Evolutionary conservation across 495 filamentous ascomycete species (phyloP).

Genomic region (Podospora sp.): DNA sequence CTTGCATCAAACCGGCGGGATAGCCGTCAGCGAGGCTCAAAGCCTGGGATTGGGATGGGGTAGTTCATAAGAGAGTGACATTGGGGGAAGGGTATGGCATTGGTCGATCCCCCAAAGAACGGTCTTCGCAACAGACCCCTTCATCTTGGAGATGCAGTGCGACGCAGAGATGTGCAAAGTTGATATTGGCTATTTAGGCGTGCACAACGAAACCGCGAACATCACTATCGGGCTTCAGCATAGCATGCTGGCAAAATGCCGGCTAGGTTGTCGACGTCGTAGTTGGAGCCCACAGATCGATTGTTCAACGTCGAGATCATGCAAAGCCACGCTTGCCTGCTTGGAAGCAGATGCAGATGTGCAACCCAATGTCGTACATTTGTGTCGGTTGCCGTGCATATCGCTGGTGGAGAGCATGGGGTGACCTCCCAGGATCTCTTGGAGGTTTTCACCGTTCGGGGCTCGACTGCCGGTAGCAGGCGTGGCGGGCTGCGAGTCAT

Average conservation of each 20-base stretch:
- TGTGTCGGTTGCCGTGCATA: background rate
- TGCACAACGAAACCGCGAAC: constrained; percentile 24
- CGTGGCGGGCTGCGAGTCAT: constrained; percentile 19
- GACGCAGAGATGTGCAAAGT: constrained; percentile 27
- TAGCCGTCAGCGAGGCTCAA: constrained; percentile 15
- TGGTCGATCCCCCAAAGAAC: constrained; percentile 20
- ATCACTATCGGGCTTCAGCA: constrained; percentile 20
- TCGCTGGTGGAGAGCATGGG: background rate
- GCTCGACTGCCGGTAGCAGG: constrained; percentile 23
- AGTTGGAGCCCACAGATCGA: constrained; percentile 22
- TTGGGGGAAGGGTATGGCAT: constrained; percentile 24
- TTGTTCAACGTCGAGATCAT: constrained; percentile 32
- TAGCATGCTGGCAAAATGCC: constrained; percentile 44
- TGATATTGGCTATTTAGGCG: constrained; percentile 37
- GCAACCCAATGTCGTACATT: constrained; percentile 11
- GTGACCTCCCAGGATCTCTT: constrained; percentile 1
- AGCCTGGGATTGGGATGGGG: constrained; percentile 23
- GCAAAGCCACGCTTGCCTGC: constrained; percentile 24
- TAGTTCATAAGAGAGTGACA: constrained; percentile 25
- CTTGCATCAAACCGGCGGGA: constrained; percentile 30
- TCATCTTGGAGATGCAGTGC: constrained; percentile 37
- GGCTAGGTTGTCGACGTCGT: constrained; percentile 29
- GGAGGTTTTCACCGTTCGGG: constrained; percentile 5
- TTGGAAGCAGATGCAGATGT: background rate
- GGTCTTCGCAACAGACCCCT: constrained; percentile 19